Conservation (phyloP, 495 filamentous ascomycete genomes). For the Talaromyces stipitatus region DNA sequence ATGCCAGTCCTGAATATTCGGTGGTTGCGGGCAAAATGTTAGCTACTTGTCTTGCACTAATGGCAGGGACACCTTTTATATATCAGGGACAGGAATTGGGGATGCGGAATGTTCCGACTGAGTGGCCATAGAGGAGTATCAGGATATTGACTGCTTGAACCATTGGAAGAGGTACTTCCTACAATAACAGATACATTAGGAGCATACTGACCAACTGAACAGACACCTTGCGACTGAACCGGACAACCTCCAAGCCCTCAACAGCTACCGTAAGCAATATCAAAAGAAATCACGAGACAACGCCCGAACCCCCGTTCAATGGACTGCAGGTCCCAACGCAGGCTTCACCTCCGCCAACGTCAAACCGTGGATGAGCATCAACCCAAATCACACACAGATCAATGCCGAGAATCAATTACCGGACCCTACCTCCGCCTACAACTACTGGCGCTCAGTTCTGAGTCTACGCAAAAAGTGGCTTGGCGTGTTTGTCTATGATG, state of each 20-base stretch:
- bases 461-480: slow-evolving; percentile 45
- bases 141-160: slow-evolving; percentile 63
- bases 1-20: slow-evolving; percentile 38
- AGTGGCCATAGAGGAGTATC: slow-evolving; percentile 64
- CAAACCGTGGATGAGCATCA: slow-evolving; percentile 57
- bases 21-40: slow-evolving; percentile 52
- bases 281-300: slow-evolving; percentile 50
- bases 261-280: slow-evolving; percentile 29
- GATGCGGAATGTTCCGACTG: slow-evolving; percentile 59
- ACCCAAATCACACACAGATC: slow-evolving; percentile 40
- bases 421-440: slow-evolving; percentile 37
- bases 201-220: not conserved
- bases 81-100: slow-evolving; percentile 76
- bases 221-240: slow-evolving; percentile 30
- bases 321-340: slow-evolving; percentile 38
- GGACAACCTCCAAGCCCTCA: slow-evolving; percentile 24
- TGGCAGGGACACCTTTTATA: slow-evolving; percentile 63
- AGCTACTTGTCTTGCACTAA: slow-evolving; percentile 47
- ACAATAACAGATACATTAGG: not conserved
- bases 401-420: slow-evolving; percentile 45
- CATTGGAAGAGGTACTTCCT: slow-evolving; percentile 44
- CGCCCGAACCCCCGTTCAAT: slow-evolving; percentile 49
- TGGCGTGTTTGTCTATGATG: slow-evolving; percentile 55
- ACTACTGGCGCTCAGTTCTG: slow-evolving; percentile 47
- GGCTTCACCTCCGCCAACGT: slow-evolving; percentile 42